A percentile compares a stretch with the other conserved stretches of the same genome.
These are phyloP conservation scores for Ustilago esculenta DNA, from an alignment of 1,284 basidiomycete genomes.

Conservation along the genomic window DNA sequence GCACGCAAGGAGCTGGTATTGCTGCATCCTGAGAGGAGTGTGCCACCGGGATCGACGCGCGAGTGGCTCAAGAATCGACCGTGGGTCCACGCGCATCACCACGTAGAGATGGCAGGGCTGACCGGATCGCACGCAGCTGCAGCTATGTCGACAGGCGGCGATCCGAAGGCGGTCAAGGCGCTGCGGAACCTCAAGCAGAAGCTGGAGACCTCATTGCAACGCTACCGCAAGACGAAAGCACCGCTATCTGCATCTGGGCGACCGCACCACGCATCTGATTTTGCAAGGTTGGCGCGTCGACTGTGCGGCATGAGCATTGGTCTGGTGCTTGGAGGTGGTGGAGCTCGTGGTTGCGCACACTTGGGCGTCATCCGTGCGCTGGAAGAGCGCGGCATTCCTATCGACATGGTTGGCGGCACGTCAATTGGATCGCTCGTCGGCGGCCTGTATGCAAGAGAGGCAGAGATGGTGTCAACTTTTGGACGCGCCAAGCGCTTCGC, in stretches of 20 bases:
- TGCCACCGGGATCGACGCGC: slow-evolving; percentile 89
- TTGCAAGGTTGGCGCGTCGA: slow-evolving; percentile 87
- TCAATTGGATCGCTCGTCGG: slow-evolving; percentile 91
- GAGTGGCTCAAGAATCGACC: slow-evolving; percentile 96
- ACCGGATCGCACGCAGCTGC: slow-evolving; percentile 64
- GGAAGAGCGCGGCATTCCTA: slow-evolving; percentile 89
- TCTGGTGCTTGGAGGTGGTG: slow-evolving; percentile 92
- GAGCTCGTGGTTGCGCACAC: slow-evolving; percentile 93
- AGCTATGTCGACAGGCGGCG: slow-evolving; percentile 70
- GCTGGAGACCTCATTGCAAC: slow-evolving; percentile 87
- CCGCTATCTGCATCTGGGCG: slow-evolving; percentile 69
- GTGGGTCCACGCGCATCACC: slow-evolving; percentile 92
- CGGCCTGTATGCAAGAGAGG: slow-evolving; percentile 94
- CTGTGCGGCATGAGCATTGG: slow-evolving; percentile 94
- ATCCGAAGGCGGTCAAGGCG: slow-evolving; percentile 87
- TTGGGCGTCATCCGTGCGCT: slow-evolving; percentile 88
- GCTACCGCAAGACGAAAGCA: slow-evolving; percentile 69
- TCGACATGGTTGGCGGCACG: slow-evolving; percentile 83
- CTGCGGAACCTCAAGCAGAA: slow-evolving; percentile 80
- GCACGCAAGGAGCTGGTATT: slow-evolving; percentile 95
- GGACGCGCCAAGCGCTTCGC: slow-evolving; percentile 92
- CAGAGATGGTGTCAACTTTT: slow-evolving; percentile 84
- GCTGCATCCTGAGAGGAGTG: slow-evolving; percentile 88
- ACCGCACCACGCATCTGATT: slow-evolving; percentile 86
- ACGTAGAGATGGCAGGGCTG: slow-evolving; percentile 81